Base-by-base conservation (phyloP, 2,329 filamentous ascomycete genomes). In the Fusarium sp. region DNA sequence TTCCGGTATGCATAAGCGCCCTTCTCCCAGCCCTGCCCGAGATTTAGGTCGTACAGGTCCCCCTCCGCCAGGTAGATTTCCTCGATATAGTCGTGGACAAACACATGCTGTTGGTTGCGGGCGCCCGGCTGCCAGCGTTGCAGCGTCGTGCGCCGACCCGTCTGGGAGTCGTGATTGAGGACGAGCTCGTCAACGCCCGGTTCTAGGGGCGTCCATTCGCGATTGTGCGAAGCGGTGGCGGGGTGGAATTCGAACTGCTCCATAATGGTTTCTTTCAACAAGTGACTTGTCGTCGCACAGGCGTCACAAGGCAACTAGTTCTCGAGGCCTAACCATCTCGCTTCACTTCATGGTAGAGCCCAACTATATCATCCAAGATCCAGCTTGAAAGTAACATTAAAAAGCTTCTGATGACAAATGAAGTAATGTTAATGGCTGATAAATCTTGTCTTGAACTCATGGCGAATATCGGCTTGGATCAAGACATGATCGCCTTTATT, bases 1-100 rank as follows among this genome's bases (percentile, higher is more conserved):
- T 81, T 78, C 22, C 83, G 79, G 71, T 84, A 84, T 16, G 82
- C 83, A 78, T 84, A 84, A 5, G 80, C 77, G 40, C 82, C 82
- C 57, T 79, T 77, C 14, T 77, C 67, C 80, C 80, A 84, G 10
- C 77, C 70, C 61, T 79, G 71, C 20, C 64, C 69, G 10, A 83
- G 74, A 18, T 75, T 76, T 42, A 77, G 71, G 72, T 84, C 82
- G 66, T 77, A 78, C 62, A 84, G 66, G 45, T 81, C 80, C 16
- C 82, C 82, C 37, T 82, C 79, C 18, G 81, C 71, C 42, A 84
- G 76, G 66, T 78, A 83, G 58, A 84, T 82, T 58, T 84, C 83
- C 60, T 84, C 83, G 47, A 82, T 77, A 59, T 81, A 84, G 24
- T 80, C 74, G 60, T 85, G 82, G 27, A 79, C 78, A 37, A 83